Evolutionary conservation across 805 yeast genomes (phyloP), one percentile per base, ranked within the genome.

Genomic region (Candida argentea): DNA sequence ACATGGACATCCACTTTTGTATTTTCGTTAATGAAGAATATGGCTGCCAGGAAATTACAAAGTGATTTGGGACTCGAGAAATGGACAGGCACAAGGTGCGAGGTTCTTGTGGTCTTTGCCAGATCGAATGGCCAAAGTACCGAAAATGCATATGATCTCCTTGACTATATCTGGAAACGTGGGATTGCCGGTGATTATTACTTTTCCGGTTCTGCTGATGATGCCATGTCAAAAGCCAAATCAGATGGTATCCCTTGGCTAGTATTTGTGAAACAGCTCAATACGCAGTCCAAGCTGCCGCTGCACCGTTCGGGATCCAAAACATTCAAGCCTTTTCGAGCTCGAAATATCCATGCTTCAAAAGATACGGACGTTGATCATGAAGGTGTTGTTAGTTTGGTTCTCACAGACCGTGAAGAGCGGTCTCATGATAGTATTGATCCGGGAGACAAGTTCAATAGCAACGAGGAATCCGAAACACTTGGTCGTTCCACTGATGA

Each of bases 201-300:
- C 20, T 18, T 38, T 3, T 45, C 56, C 2, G 25, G 43, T 1
- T 44, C 59, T 3, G 53, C 45, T 21, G 95, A 89, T 38, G 94
- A 81, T 30, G 65, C 77, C 20, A 44, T 71, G 6, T 64, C 69
- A 11, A 64, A 67, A 20, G 93, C 94, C 0, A 66, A 67, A 24
- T 50, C 53, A 5, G 85, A 79, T 35, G 85, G 87, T 13, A 79
- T 77, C 10, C 77, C 73, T 26, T 77, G 91, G 81, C 59, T 87
- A 1, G 68, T 91, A 5, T 57, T 81, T 20, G 74, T 89, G 28
- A 83, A 83, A 44, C 94, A 83, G 35, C 76, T 77, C 26, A 56
- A 40, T 16, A 45, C 47, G 12, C 39, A 36, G 10, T 45, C 51
- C 13, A 65, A 67, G 32, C 44, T 40, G 22, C 46, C 44, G 19